phyloP scores from a whole-genome alignment of 331 rosid genomes.

The Malus hybrid region DNA sequence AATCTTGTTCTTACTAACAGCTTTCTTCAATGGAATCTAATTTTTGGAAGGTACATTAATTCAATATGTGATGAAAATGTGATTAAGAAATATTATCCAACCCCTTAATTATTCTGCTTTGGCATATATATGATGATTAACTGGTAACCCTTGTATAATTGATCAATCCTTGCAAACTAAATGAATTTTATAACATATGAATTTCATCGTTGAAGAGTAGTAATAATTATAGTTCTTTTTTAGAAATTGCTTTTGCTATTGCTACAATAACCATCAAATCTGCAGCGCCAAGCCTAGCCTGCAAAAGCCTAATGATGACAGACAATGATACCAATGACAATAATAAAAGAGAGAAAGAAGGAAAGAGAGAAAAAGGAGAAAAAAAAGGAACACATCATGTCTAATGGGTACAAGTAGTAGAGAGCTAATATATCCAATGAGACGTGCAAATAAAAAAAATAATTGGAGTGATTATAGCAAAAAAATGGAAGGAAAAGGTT shows the following conservation, averaged over 20 bases:
- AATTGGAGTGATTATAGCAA: not conserved
- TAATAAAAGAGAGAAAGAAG: constrained; percentile 10
- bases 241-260: not conserved
- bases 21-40: not conserved
- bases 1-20: not conserved
- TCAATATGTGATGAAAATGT: not conserved
- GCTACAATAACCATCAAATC: constrained; percentile 16
- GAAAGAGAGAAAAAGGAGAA: not conserved
- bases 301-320: constrained; percentile 20
- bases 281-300: constrained; percentile 15
- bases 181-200: not conserved
- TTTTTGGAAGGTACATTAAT: not conserved
- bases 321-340: constrained; percentile 17
- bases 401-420: constrained; percentile 9
- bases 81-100: not conserved
- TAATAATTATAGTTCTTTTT: constrained; percentile 15
- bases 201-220: constrained; percentile 1
- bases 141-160: not conserved
- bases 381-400: constrained; percentile 3
- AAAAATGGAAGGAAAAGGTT: not conserved
- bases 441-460: not conserved
- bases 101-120: not conserved
- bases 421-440: constrained; percentile 15
- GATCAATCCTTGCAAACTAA: not conserved
- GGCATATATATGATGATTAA: not conserved